phyloP scores from a whole-genome alignment of 2,329 filamentous ascomycete genomes.

The Fusarium graminum region DNA sequence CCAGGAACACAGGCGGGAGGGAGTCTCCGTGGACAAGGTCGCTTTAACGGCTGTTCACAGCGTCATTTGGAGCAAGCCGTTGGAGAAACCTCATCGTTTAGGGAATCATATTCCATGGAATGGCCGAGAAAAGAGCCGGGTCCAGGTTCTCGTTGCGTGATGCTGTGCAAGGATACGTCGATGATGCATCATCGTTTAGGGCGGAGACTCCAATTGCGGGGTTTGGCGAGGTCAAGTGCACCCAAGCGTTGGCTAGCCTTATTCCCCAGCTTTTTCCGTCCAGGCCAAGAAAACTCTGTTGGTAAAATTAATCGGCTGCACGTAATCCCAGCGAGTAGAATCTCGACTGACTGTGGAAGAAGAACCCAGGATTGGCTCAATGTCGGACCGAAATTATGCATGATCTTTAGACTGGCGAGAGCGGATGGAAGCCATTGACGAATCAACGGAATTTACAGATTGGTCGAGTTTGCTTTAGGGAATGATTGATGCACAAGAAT shows the following conservation, averaged over 20 bases:
- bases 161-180: slow-evolving; percentile 14
- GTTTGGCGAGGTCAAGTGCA: neutral
- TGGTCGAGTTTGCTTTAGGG: neutral
- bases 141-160: slow-evolving; percentile 23
- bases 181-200: slow-evolving; percentile 6
- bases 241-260: neutral
- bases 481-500: slow-evolving; percentile 17
- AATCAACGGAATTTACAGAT: neutral
- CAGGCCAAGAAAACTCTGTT: neutral
- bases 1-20: neutral
- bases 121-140: slow-evolving; percentile 41
- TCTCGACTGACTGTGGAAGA: neutral
- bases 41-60: neutral
- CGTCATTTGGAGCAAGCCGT: neutral
- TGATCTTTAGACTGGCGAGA: slow-evolving; percentile 5
- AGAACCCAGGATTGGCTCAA: slow-evolving; percentile 12
- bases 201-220: slow-evolving; percentile 32
- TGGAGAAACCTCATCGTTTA: neutral
- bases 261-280: slow-evolving; percentile 18
- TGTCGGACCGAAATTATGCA: slow-evolving; percentile 34
- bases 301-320: slow-evolving; percentile 16
- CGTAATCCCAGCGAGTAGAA: neutral
- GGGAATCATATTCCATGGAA: slow-evolving; percentile 5
- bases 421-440: slow-evolving; percentile 9
- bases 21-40: neutral